Evolutionary conservation across 768 basidiomycete species (phyloP), one percentile per base, ranked within the genome.

Genomic region (Termitomyces titanicus): DNA sequence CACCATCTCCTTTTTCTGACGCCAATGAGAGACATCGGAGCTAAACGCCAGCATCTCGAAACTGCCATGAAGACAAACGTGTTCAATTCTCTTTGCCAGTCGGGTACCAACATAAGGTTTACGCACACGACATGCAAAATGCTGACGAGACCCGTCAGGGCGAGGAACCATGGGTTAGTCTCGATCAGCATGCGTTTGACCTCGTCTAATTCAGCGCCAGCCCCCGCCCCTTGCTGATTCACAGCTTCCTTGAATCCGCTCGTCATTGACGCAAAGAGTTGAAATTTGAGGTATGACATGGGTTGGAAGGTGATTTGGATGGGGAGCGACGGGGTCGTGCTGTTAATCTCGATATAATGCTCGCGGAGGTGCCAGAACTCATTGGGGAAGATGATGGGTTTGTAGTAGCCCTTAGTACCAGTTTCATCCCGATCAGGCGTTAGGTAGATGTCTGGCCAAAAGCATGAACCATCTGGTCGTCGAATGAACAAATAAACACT

Each of bases 11-110:
- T 94, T 88, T 75, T 86, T 95, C 65, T 94, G 85, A 38, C 94
- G 79, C 95, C 95, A 98, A 68, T 98, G 96, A 27, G 88, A 85
- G 40, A 98, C 92, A 65, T 98, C 96, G 25, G 84, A 88, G 66
- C 90, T 92, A 83, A 98, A 98, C 13, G 96, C 96, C 54, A 97
- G 75, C 83, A 97, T 90, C 74, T 96, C 94, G 67, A 97, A 96
- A 24, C 92, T 93, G 64, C 7, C 11, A 47, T 11, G 29, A 13
- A 9, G 5, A 49, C 62, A 24, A 35, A 54, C 25, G 44, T 24
- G 51, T 38, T 54, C 44, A 31, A 54, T 39, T 12, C 43, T 17
- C 42, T 17, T 12, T 37, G 47, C 61, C 29, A 47, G 47, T 54
- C 56, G 50, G 22, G 48, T 18, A 55, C 22, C 13, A 56, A 38